Evolutionary conservation across 164 flowering plant genomes (phyloP).

Genomic region (Chimonanthus praecox): DNA sequence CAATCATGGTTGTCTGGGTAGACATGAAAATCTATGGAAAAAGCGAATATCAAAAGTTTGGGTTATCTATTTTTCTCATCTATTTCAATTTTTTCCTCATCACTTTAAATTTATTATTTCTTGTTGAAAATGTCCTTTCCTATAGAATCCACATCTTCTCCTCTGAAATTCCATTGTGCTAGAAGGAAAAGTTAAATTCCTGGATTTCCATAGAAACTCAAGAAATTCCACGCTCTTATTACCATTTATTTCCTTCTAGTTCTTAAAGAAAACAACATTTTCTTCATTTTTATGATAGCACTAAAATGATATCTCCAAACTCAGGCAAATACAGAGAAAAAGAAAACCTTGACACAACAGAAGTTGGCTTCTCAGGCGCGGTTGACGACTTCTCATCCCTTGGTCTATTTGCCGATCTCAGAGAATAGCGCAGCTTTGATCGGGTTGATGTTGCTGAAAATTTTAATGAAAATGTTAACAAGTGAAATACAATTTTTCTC

Average conservation of each 20-base stretch:
- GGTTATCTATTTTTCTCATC: no score
- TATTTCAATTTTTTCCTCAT: background rate
- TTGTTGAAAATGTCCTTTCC: no score
- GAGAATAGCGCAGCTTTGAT: slow-evolving; percentile 55
- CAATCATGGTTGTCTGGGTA: no score
- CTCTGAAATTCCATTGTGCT: background rate
- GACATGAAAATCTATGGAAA: no score
- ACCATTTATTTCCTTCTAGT: background rate
- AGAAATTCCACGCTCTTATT: background rate
- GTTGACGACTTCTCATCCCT: slow-evolving; percentile 36
- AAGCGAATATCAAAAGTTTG: no score
- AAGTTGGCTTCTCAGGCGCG: slow-evolving; percentile 19
- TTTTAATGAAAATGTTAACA: background rate
- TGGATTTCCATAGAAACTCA: background rate
- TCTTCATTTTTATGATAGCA: background rate
- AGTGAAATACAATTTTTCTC: background rate
- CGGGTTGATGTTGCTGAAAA: slow-evolving; percentile 20
- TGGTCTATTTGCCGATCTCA: slow-evolving; percentile 50
- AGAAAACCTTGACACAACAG: slow-evolving; percentile 48
- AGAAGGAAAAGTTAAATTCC: no score
- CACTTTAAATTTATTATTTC: background rate
- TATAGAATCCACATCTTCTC: no score
- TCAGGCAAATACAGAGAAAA: background rate
- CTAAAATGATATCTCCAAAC: background rate
- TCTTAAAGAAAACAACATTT: background rate